phyloP scores from a whole-genome alignment of 768 basidiomycete genomes.

The Boletus sp. region DNA sequence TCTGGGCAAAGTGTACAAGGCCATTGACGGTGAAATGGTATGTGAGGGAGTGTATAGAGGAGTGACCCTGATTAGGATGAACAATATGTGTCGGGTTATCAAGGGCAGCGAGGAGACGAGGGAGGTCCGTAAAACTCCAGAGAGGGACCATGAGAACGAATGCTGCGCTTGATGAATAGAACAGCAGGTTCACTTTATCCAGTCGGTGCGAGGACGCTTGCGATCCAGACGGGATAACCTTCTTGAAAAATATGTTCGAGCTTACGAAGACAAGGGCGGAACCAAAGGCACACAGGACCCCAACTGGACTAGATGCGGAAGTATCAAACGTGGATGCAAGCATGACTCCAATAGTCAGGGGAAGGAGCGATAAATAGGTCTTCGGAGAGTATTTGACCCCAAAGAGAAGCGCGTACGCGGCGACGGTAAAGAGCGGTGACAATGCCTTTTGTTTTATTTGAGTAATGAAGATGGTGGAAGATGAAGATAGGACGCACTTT shows the following conservation, averaged over 20 bases:
- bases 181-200: slow-evolving; percentile 94
- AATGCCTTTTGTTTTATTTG: slow-evolving; percentile 60
- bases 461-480: not conserved
- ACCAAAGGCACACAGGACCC: slow-evolving; percentile 94
- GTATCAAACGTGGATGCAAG: slow-evolving; percentile 93
- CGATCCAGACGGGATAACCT: slow-evolving; percentile 77
- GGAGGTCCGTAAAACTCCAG: slow-evolving; percentile 88
- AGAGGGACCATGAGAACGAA: slow-evolving; percentile 96
- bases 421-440: slow-evolving; percentile 95
- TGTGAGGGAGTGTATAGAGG: slow-evolving; percentile 58
- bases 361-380: slow-evolving; percentile 93
- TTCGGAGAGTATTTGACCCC: slow-evolving; percentile 88
- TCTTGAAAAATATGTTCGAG: slow-evolving; percentile 99
- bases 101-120: slow-evolving; percentile 52
- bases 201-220: slow-evolving; percentile 67
- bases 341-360: slow-evolving; percentile 96
- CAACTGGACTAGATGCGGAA: slow-evolving; percentile 79
- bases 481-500: slow-evolving; percentile 58
- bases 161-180: slow-evolving; percentile 93
- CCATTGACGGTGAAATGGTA: slow-evolving; percentile 94
- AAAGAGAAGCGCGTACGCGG: slow-evolving; percentile 91
- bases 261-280: slow-evolving; percentile 96
- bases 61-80: slow-evolving; percentile 46
- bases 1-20: slow-evolving; percentile 94
- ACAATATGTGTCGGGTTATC: slow-evolving; percentile 41